Percentiles rank a stretch among this genome's conserved stretches.
Evolutionary conservation across 1,139 yeast genomes (phyloP).

Genomic region (Entelexis sorbosivorans): DNA sequence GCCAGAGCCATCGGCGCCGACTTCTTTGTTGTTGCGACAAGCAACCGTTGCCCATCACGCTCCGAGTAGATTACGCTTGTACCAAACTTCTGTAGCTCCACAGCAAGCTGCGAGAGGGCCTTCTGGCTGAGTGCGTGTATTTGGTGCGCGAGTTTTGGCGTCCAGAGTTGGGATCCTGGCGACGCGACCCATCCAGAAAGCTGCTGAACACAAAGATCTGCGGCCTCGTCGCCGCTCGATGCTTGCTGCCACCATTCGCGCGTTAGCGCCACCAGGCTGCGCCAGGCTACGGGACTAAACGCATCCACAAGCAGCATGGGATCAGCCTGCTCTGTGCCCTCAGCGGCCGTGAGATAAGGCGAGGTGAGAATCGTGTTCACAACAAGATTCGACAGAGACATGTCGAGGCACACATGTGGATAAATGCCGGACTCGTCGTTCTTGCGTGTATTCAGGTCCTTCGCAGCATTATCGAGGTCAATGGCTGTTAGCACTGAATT

Average conservation of each 20-base stretch:
- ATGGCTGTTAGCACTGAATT: background rate
- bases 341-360: slow-evolving; percentile 75
- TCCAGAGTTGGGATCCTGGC: slow-evolving; percentile 61
- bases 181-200: slow-evolving; percentile 83
- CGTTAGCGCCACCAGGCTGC: slow-evolving; percentile 60
- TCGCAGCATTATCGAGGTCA: background rate
- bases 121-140: slow-evolving; percentile 79
- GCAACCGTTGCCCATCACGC: slow-evolving; percentile 53
- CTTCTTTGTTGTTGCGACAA: slow-evolving; percentile 63
- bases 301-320: slow-evolving; percentile 38
- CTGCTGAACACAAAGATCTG: slow-evolving; percentile 75
- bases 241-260: slow-evolving; percentile 77
- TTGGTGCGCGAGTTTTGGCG: slow-evolving; percentile 71
- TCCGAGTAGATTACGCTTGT: slow-evolving; percentile 64
- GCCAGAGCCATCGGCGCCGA: slow-evolving; percentile 86
- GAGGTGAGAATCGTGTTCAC: slow-evolving; percentile 82
- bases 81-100: slow-evolving; percentile 71
- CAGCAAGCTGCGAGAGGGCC: slow-evolving; percentile 66
- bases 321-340: slow-evolving; percentile 70
- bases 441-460: slow-evolving; percentile 37
- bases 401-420: slow-evolving; percentile 66
- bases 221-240: slow-evolving; percentile 51
- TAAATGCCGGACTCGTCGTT: slow-evolving; percentile 54
- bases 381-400: slow-evolving; percentile 66
- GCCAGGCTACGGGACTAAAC: slow-evolving; percentile 66